Evolutionary conservation across 2,329 filamentous ascomycete genomes (phyloP), one percentile per base, ranked within the genome.

Genomic region (Claviceps spartinae): DNA sequence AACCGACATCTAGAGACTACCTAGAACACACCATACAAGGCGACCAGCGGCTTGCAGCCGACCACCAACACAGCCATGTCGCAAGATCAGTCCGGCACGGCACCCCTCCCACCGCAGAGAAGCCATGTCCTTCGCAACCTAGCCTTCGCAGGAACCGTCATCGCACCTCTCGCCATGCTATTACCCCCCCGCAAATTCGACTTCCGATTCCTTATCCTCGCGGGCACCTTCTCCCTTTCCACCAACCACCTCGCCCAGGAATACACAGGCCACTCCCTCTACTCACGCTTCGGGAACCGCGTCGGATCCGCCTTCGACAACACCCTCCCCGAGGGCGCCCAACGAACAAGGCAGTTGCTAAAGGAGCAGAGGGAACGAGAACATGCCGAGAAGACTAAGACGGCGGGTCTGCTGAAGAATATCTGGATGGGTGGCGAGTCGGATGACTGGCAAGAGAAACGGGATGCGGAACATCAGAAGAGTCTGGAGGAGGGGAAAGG

Each of bases 341-440:
- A 64, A 61, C 66, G 67, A 59, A 76, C 69, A 22, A 73, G 72
- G 63, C 64, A 64, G 57, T 64, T 73, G 47, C 65, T 79, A 48
- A 68, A 67, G 50, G 71, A 73, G 54, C 75, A 78, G 60, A 64
- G 63, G 51, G 67, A 67, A 63, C 61, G 65, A 24, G 65, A 69
- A 57, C 65, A 65, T 24, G 61, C 63, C 38, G 60, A 66, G 53
- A 62, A 68, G 59, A 62, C 61, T 45, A 60, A 62, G 24, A 54
- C 62, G 34, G 62, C 61, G 11, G 58, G 64, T 52, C 48, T 65
- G 48, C 62, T 78, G 51, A 67, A 73, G 55, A 70, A 70, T 56
- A 62, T 81, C 16, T 82, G 79, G 79, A 76, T 79, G 72, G 79
- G 79, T 37, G 71, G 70, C 40, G 77, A 80, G 62, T 64, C 64